Evolutionary conservation across 2,329 filamentous ascomycete genomes (phyloP), one percentile per base, ranked within the genome.

Genomic region (Neobulgaria alba): DNA sequence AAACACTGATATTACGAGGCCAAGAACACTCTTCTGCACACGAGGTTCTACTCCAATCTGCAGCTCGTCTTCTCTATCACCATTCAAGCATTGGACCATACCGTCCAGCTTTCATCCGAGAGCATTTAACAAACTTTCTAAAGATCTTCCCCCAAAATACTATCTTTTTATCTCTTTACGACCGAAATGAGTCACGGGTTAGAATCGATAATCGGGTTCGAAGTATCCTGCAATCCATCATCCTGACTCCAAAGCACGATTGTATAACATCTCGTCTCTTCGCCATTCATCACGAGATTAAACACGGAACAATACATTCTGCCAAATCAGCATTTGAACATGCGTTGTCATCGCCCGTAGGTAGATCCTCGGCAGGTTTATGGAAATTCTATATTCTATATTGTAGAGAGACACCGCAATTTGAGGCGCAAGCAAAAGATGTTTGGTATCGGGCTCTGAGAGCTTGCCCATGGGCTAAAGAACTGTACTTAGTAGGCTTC

Each of bases 121-220:
- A 71, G 5, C 66, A 79, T 10, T 63, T 95, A 1, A 62, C 67
- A 3, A 63, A 67, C 2, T 83, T 81, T 46, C 66, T 92, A 16
- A 52, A 54, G 0, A 57, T 65, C 5, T 94, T 88, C 57, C 86
- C 88, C 0, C 67, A 69, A 36, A 95, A 95, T 63, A 84, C 78
- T 1, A 69, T 86, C 4, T 81, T 95, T 46, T 69, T 93, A 1
- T 68, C 73, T 1, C 64, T 92, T 0, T 82, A 82, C 48, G 73
- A 79, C n/a, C 84, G 80, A 68, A 79, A 85, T 47, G 81, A 90
- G 57, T 69, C 77, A 2, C 75, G 80, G 5, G 75, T 86, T 32
- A 74, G 80, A 17, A 72, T 92, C 39, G 75, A 87, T 46, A 85
- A 93, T 51, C 82, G 85, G 14, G 75, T 93, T 15, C 77, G 84